phyloP scores from a whole-genome alignment of 1,139 yeast species.

The Lodderomyces margitis region DNA sequence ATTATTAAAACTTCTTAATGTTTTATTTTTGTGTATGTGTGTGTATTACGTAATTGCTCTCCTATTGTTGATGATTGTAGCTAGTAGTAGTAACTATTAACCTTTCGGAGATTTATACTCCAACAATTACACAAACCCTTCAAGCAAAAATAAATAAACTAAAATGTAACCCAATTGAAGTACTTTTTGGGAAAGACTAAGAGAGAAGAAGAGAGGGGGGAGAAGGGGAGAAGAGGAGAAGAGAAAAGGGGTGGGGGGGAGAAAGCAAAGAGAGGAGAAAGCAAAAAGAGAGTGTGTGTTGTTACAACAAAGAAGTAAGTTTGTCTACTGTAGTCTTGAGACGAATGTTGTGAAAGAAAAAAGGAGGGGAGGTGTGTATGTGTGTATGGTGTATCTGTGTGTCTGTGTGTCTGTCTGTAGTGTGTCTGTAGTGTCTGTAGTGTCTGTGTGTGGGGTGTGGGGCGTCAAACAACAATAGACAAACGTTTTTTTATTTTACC shows the following conservation, averaged over 20 bases:
- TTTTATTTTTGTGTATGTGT: too few species aligned
- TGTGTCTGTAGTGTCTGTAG: too few species aligned
- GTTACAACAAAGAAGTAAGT: too few species aligned
- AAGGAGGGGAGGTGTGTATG: too few species aligned
- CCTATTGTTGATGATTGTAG: neutral
- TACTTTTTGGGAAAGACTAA: neutral
- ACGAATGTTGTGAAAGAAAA: too few species aligned
- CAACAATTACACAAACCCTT: slow-evolving; percentile 1
- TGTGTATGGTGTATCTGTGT: neutral
- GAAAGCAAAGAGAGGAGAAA: neutral
- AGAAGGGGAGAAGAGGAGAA: neutral
- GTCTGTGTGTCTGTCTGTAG: neutral
- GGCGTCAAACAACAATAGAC: too few species aligned
- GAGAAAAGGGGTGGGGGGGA: neutral
- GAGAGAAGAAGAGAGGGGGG: neutral
- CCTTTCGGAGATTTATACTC: slow-evolving; percentile 1
- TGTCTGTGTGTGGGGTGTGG: too few species aligned
- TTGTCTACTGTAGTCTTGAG: too few species aligned
- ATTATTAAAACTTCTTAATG: too few species aligned
- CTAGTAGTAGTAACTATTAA: too few species aligned
- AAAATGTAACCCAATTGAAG: neutral
- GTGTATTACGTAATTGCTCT: neutral
- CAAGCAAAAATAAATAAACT: neutral
- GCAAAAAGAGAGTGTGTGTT: neutral
- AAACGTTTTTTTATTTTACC: too few species aligned